phyloP scores from a whole-genome alignment of 768 basidiomycete genomes.

The Omphalotus guepiniiformis region DNA sequence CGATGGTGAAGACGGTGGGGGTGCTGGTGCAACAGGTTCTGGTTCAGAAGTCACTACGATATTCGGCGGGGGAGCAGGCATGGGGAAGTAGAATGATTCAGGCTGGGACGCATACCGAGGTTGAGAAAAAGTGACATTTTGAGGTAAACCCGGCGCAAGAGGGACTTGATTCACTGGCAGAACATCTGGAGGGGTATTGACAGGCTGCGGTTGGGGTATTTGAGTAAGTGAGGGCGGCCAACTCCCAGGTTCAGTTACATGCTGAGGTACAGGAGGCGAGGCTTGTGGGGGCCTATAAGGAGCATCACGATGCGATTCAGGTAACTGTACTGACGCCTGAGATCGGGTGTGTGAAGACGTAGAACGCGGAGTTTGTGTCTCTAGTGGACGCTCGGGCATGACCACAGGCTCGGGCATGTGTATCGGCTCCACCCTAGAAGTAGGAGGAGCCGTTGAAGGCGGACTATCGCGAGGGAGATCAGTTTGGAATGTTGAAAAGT shows the following conservation, averaged over 20 bases:
- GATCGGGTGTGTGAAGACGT: too few relatives aligned
- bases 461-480: neutral
- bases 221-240: neutral
- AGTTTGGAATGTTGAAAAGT: neutral
- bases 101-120: neutral
- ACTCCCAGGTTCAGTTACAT: neutral
- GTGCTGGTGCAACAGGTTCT: neutral
- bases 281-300: neutral
- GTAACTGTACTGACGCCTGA: neutral
- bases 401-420: too few relatives aligned
- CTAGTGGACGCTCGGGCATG: too few relatives aligned
- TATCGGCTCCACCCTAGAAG: neutral
- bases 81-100: slow-evolving; percentile 5
- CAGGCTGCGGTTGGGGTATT: neutral
- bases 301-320: neutral
- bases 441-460: neutral
- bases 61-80: slow-evolving; percentile 2
- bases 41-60: neutral
- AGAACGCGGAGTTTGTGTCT: too few relatives aligned
- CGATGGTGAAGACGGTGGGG: neutral
- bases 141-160: slow-evolving; percentile 3
- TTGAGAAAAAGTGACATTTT: neutral
- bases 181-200: neutral
- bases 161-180: slow-evolving; percentile 3
- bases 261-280: neutral